These are phyloP conservation scores for Chrysochromulina tobinii DNA, from an alignment of 78 protist genomes.

Conservation along the genomic window DNA sequence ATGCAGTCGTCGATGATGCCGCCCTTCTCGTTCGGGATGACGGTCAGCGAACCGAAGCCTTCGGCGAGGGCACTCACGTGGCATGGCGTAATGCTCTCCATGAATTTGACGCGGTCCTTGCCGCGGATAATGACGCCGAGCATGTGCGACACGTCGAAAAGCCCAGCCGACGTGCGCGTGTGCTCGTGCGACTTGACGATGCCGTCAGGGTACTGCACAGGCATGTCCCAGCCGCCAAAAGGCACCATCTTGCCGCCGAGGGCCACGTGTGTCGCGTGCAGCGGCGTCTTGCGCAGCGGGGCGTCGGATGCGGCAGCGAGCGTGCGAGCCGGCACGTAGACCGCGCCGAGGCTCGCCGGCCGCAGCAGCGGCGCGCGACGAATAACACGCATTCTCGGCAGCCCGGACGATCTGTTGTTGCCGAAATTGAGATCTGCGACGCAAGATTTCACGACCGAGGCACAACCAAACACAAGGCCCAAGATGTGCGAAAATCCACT, in stretches of 20 bases:
- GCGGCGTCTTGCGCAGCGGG: constrained; percentile 67
- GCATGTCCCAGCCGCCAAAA: constrained; percentile 94
- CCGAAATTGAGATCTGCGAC: too few relatives aligned
- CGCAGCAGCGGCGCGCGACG: too few relatives aligned
- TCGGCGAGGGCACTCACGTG: constrained; percentile 62
- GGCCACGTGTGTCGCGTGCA: constrained; percentile 74
- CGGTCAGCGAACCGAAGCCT: constrained; percentile 47
- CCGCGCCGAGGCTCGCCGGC: too few relatives aligned
- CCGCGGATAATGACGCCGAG: constrained; percentile 66
- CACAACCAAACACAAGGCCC: too few relatives aligned
- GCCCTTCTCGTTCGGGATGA: constrained; percentile 82
- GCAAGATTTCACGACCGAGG: too few relatives aligned
- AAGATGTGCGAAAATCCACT: too few relatives aligned
- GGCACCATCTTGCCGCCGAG: constrained; percentile 86
- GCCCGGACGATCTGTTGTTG: too few relatives aligned
- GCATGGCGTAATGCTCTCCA: constrained; percentile 75
- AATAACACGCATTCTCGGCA: too few relatives aligned
- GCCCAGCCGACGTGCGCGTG: constrained; percentile 61
- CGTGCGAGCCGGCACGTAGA: too few relatives aligned
- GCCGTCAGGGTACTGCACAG: constrained; percentile 71
- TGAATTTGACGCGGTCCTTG: constrained; percentile 78
- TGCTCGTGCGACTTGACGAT: constrained; percentile 68
- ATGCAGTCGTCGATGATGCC: constrained; percentile 92
- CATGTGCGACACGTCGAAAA: constrained; percentile 98
- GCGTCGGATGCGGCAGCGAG: neutral